Conservation (phyloP, 805 yeast genomes). For the Lipomyces spencermartinsiae region DNA sequence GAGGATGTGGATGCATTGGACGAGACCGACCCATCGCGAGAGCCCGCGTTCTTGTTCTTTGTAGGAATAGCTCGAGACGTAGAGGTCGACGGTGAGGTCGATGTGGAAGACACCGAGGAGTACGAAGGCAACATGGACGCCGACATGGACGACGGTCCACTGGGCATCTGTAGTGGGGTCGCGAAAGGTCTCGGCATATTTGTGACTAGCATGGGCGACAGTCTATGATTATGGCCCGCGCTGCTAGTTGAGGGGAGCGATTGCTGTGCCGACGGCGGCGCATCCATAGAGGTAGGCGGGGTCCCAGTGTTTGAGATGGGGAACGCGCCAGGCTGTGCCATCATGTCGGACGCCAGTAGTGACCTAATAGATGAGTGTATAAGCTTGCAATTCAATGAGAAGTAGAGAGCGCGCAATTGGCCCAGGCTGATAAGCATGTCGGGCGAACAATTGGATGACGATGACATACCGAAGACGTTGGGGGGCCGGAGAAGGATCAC, state of each 20-base stretch:
- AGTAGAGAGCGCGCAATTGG: background rate
- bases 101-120: constrained; percentile 7
- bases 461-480: constrained; percentile 26
- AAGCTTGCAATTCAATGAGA: background rate
- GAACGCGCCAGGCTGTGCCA: constrained; percentile 20
- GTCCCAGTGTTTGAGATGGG: constrained; percentile 10
- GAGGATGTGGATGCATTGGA: constrained; percentile 19
- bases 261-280: background rate
- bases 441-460: background rate
- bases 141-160: constrained; percentile 13
- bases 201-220: constrained; percentile 7
- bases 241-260: background rate
- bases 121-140: constrained; percentile 12
- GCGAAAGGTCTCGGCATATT: constrained; percentile 18
- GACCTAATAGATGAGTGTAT: constrained; percentile 13
- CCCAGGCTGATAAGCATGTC: background rate
- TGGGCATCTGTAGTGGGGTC: constrained; percentile 18
- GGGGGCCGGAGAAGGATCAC: constrained; percentile 29
- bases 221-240: background rate
- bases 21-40: constrained; percentile 20
- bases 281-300: constrained; percentile 3
- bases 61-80: constrained; percentile 10
- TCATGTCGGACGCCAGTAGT: constrained; percentile 21
- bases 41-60: background rate
- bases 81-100: constrained; percentile 24